A percentile compares a stretch with the other conserved stretches of the same genome.
These are phyloP conservation scores for Cryptococcus neoformans DNA, from an alignment of 1,284 basidiomycete genomes.

Conservation along the genomic window DNA sequence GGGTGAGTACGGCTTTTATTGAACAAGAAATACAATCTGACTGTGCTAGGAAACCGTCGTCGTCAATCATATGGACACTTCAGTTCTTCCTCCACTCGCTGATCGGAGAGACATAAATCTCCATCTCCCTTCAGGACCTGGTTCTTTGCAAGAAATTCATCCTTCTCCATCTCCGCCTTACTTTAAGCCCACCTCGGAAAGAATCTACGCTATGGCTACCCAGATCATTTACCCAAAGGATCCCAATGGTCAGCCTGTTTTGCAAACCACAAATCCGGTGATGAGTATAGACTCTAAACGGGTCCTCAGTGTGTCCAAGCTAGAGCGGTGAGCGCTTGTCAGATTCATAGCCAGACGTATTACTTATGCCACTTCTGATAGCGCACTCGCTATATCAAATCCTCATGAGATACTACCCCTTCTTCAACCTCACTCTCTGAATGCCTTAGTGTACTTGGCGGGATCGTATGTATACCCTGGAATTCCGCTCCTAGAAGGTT, in stretches of 20 bases:
- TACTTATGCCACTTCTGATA: constrained; percentile 2
- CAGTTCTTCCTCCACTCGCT: constrained; percentile 55
- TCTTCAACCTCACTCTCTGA: constrained; percentile 3
- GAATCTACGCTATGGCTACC: constrained; percentile 63
- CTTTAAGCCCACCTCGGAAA: constrained; percentile 18
- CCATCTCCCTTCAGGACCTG: constrained; percentile 39
- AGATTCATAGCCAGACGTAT: neutral
- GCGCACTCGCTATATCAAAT: constrained; percentile 35
- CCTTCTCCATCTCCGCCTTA: constrained; percentile 16
- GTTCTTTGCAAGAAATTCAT: neutral
- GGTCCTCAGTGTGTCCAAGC: constrained; percentile 58
- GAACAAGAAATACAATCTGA: neutral
- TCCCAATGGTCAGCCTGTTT: constrained; percentile 43
- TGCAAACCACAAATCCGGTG: constrained; percentile 72
- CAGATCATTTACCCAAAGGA: constrained; percentile 50
- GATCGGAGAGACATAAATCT: constrained; percentile 68
- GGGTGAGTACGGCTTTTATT: constrained; percentile 18
- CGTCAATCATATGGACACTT: constrained; percentile 64
- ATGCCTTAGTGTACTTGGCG: constrained; percentile 36
- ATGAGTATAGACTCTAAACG: constrained; percentile 54
- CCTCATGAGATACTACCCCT: constrained; percentile 4
- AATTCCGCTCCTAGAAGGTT: constrained; percentile 51
- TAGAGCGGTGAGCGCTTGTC: constrained; percentile 59
- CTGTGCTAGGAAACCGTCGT: constrained; percentile 55
- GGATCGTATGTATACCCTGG: constrained; percentile 49